phyloP scores from a whole-genome alignment of 768 basidiomycete genomes.

The Termitomyces sp. region DNA sequence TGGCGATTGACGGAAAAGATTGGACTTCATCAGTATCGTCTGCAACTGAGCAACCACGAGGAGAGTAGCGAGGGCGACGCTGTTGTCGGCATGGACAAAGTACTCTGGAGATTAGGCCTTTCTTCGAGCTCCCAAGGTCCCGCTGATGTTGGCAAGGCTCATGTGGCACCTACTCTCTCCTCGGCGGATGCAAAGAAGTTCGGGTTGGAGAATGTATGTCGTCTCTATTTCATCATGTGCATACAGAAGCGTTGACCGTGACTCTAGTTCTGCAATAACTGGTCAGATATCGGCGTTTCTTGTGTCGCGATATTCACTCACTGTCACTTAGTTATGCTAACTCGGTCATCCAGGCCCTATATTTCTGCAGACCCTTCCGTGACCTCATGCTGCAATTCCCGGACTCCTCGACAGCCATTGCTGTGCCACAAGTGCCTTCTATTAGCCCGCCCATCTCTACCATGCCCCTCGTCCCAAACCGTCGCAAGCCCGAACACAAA shows the following conservation, averaged over 20 bases:
- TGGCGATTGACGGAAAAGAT: conserved; percentile 11
- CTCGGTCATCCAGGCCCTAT: conserved; percentile 95
- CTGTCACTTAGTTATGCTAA: conserved; percentile 79
- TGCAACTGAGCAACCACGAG: not conserved
- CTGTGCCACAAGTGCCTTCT: conserved; percentile 16
- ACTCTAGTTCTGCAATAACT: conserved; percentile 90
- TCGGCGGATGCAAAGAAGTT: conserved; percentile 81
- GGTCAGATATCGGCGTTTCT: conserved; percentile 40
- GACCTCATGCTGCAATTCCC: conserved; percentile 75
- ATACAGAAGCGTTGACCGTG: conserved; percentile 3
- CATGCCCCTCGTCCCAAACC: conserved; percentile 30
- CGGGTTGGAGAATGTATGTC: conserved; percentile 93
- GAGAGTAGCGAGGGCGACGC: conserved; percentile 9
- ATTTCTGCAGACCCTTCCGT: conserved; percentile 91
- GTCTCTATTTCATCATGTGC: conserved; percentile 24
- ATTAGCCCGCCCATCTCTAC: conserved; percentile 21
- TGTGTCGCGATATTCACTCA: conserved; percentile 6
- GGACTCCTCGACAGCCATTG: conserved; percentile 41
- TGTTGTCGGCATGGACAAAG: conserved; percentile 9
- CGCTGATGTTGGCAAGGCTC: conserved; percentile 23
- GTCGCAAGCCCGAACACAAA: conserved; percentile 57
- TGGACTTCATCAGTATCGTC: conserved; percentile 6
- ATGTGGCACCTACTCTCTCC: conserved; percentile 30
- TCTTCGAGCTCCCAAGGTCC: conserved; percentile 8
- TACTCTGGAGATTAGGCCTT: conserved; percentile 9